phyloP scores from a whole-genome alignment of 2,329 filamentous ascomycete species.

The Penicillium sp. region DNA sequence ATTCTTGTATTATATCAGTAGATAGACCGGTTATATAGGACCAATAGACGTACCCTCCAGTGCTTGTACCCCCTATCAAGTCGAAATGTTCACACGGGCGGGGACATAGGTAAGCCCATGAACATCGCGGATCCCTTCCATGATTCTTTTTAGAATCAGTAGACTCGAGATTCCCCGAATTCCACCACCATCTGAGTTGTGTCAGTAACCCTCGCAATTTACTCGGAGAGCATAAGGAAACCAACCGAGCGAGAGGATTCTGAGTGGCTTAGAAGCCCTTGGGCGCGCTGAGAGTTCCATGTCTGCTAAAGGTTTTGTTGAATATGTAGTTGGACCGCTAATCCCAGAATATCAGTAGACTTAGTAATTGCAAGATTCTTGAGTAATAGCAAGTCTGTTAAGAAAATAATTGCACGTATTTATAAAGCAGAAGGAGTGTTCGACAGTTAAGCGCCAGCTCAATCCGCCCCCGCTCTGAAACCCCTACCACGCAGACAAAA shows the following conservation, averaged over 20 bases:
- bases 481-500: neutral
- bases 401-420: neutral
- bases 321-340: neutral
- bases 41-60: too few relatives aligned
- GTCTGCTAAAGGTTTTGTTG: neutral
- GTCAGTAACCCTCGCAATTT: neutral
- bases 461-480: neutral
- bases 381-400: neutral
- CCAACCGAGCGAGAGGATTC: conserved; percentile 6
- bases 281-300: neutral
- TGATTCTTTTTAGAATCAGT: neutral
- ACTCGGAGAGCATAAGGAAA: neutral
- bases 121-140: neutral
- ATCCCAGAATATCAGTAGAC: neutral
- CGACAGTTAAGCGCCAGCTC: neutral
- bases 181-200: neutral
- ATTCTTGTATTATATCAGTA: neutral
- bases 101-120: neutral
- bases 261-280: neutral
- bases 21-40: too few relatives aligned
- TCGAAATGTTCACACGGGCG: conserved; percentile 1
- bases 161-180: neutral
- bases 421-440: neutral
- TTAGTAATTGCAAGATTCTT: neutral
- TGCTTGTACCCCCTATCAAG: neutral